These are phyloP conservation scores for Dactylonectria macrodidyma DNA, from an alignment of 2,329 filamentous ascomycete genomes.

Conservation along the genomic window DNA sequence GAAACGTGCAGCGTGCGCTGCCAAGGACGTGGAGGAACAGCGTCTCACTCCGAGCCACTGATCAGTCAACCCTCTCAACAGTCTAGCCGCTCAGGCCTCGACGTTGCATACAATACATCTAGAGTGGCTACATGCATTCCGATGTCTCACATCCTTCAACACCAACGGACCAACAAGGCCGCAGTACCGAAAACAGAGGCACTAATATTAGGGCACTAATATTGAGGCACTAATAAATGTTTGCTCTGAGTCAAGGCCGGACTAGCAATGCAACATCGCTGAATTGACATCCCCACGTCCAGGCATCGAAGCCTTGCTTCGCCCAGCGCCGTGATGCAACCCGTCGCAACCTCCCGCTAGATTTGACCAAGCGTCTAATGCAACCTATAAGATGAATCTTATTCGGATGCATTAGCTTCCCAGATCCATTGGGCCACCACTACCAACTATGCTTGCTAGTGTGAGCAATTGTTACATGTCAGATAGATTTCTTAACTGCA, in stretches of 20 bases:
- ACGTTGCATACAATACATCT: background rate
- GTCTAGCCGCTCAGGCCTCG: slow-evolving; percentile 10
- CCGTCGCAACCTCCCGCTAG: background rate
- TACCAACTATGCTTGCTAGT: background rate
- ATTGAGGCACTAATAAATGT: background rate
- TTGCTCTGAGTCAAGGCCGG: slow-evolving; percentile 10
- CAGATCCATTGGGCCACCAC: slow-evolving; percentile 8
- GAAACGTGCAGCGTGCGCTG: background rate
- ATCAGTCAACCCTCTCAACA: no score
- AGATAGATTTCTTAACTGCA: background rate
- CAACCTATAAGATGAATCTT: slow-evolving; percentile 2
- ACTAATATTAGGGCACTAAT: background rate
- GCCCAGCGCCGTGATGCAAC: background rate
- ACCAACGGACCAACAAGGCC: background rate
- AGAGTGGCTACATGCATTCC: background rate
- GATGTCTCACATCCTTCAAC: background rate
- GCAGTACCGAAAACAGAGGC: background rate
- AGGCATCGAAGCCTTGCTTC: background rate
- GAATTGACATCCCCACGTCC: background rate
- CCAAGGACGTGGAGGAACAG: slow-evolving; percentile 12
- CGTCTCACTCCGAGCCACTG: no score
- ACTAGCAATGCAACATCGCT: slow-evolving; percentile 7
- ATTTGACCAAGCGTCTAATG: slow-evolving; percentile 5
- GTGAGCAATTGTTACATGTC: slow-evolving; percentile 2
- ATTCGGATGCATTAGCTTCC: slow-evolving; percentile 2